Evolutionary conservation across 306 rosid genomes (phyloP), one percentile per base, ranked within the genome.

Genomic region (Cicer bijugum): DNA sequence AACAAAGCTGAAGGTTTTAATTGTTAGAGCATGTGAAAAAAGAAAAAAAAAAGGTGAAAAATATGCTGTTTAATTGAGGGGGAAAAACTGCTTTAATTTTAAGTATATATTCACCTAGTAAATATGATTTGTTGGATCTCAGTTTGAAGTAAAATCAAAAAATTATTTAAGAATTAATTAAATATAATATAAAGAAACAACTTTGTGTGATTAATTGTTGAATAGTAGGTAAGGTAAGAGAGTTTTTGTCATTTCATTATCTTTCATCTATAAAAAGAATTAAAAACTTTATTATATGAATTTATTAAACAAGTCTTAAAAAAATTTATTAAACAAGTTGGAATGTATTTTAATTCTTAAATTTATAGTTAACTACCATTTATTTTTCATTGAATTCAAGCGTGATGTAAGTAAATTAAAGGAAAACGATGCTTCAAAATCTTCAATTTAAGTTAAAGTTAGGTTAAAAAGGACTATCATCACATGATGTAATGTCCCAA

Each of bases 391-490:
- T 12, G 12, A 33, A 35, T 33, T 14, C 39, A 23, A 66, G 6
- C 62, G 58, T 37, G 66, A 9, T 67, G 38, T 16, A 59, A 42
- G 53, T 42, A 59, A 67, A 67, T 16, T 74, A 51, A 8, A 53
- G 39, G 14, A 75, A 62, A 68, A 60, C 53, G 67, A 53, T 52
- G 47, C 23, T 46, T 51, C 12, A 69, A 68, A 61, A 51, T 75
- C 68, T 75, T 69, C 14, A 69, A 79, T 83, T 82, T 28, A 83
- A 82, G 72, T 40, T 67, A 63, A 83, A 82, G 81, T 8, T 79
- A 64, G 61, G 59, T 56, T 69, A 75, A 73, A 75, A 59, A 74
- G 46, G 47, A 43, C 11, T 8, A 19, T 15, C 5, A 69, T 52
- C 35, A 64, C 67, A 63, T 74, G 86, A 63, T 75, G 72, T 56